A percentile compares a stretch with the other conserved stretches of the same genome.
These are phyloP conservation scores for Mimosa pudica DNA, from an alignment of 306 rosid species.

Conservation along the genomic window DNA sequence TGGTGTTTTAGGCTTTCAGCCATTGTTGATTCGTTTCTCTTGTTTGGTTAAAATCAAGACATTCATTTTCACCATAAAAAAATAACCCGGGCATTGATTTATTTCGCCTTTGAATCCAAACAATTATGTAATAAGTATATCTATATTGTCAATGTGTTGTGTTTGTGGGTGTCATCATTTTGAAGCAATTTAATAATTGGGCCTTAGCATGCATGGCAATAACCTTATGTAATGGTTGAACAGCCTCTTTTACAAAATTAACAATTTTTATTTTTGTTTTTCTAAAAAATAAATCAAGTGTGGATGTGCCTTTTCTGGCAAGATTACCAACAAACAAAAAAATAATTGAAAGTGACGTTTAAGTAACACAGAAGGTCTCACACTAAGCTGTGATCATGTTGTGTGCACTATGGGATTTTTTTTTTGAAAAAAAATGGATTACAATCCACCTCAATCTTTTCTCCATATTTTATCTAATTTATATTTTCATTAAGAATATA, in stretches of 20 bases:
- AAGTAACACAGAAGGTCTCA: background rate
- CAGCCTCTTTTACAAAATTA: background rate
- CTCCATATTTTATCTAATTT: background rate
- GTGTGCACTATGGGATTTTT: background rate
- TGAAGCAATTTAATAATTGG: background rate
- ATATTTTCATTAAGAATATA: background rate
- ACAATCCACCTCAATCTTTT: background rate
- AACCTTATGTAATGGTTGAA: background rate
- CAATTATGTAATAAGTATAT: background rate
- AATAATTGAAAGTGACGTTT: conserved; percentile 6
- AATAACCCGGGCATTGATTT: background rate
- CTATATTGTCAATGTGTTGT: background rate
- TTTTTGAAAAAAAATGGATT: background rate
- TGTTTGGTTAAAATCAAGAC: background rate
- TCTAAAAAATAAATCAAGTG: background rate
- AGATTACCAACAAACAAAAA: background rate
- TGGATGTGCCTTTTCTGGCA: background rate
- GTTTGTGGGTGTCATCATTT: background rate
- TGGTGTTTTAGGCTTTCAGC: background rate
- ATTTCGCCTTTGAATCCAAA: background rate
- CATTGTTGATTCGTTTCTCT: background rate
- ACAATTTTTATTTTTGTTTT: background rate
- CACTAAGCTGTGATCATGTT: background rate
- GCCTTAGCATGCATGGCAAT: background rate
- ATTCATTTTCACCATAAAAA: background rate